phyloP scores from a whole-genome alignment of 1,139 yeast genomes.

The Kodamaea alishanica region DNA sequence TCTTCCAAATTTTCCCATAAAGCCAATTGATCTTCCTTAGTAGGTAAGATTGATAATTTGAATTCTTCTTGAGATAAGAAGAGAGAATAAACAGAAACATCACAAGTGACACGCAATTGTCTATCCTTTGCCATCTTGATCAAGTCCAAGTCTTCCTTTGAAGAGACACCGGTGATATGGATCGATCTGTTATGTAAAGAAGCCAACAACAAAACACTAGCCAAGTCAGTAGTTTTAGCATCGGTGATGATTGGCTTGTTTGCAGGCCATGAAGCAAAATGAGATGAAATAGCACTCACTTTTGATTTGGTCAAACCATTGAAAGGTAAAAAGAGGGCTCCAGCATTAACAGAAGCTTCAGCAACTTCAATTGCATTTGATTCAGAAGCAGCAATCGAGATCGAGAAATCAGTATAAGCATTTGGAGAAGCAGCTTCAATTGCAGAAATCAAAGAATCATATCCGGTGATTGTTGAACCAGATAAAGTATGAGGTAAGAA shows the following conservation, averaged over 20 bases:
- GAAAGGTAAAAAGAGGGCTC: conserved; percentile 79
- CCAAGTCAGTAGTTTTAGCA: conserved; percentile 87
- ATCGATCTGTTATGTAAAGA: conserved; percentile 82
- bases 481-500: conserved; percentile 69
- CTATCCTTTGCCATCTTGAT: conserved; percentile 84
- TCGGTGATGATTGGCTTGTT: conserved; percentile 86
- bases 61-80: conserved; percentile 72
- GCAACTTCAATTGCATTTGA: conserved; percentile 61
- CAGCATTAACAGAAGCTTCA: conserved; percentile 64
- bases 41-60: conserved; percentile 69
- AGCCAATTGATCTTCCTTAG: conserved; percentile 73
- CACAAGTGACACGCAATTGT: conserved; percentile 82
- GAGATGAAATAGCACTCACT: conserved; percentile 73
- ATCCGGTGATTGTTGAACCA: conserved; percentile 64
- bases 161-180: conserved; percentile 83
- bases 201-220: conserved; percentile 85
- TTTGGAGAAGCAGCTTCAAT: conserved; percentile 53
- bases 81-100: conserved; percentile 77
- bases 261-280: conserved; percentile 81
- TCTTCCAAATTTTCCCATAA: conserved; percentile 73
- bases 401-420: conserved; percentile 78
- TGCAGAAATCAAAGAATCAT: conserved; percentile 61
- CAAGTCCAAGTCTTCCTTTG: conserved; percentile 77
- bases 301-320: conserved; percentile 66
- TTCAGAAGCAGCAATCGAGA: conserved; percentile 80